Conservation (phyloP, 1,139 yeast genomes). For the Diutina neorugosa region DNA sequence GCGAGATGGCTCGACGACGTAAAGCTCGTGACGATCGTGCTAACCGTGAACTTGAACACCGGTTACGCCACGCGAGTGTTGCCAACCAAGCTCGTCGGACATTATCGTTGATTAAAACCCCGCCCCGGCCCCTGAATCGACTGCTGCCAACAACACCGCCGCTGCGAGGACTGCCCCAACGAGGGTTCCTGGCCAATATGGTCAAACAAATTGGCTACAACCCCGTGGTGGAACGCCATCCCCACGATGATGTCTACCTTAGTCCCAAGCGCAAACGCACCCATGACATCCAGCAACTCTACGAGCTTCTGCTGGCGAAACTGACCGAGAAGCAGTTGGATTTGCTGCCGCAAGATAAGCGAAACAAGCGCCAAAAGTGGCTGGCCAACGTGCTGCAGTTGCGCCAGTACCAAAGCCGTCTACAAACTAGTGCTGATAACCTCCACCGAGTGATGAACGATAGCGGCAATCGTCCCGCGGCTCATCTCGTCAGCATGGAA, state of each 20-base stretch:
- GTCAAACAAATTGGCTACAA: not conserved
- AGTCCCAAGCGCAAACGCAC: constrained; percentile 2
- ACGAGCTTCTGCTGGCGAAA: not conserved
- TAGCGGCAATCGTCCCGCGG: not conserved
- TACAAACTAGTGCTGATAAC: not conserved
- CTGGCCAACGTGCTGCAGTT: constrained; percentile 2
- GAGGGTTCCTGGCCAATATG: constrained; percentile 2
- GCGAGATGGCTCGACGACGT: not conserved
- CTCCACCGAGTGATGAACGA: not conserved
- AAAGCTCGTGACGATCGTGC: not conserved
- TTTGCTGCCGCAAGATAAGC: not conserved
- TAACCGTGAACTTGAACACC: not conserved
- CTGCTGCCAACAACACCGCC: not conserved
- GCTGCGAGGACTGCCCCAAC: not conserved
- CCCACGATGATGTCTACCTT: not conserved
- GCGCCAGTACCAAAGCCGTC: not conserved
- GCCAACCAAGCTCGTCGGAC: not conserved
- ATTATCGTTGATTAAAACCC: not conserved
- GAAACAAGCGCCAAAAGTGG: not conserved
- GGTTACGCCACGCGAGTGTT: not conserved
- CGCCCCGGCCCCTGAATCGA: not conserved
- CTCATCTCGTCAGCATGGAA: not conserved
- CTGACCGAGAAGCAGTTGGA: not conserved
- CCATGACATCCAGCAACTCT: not conserved
- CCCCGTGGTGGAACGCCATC: not conserved